Conservation (phyloP, 2,329 filamentous ascomycete genomes). For the Stagonosporopsis cucurbitacearum region DNA sequence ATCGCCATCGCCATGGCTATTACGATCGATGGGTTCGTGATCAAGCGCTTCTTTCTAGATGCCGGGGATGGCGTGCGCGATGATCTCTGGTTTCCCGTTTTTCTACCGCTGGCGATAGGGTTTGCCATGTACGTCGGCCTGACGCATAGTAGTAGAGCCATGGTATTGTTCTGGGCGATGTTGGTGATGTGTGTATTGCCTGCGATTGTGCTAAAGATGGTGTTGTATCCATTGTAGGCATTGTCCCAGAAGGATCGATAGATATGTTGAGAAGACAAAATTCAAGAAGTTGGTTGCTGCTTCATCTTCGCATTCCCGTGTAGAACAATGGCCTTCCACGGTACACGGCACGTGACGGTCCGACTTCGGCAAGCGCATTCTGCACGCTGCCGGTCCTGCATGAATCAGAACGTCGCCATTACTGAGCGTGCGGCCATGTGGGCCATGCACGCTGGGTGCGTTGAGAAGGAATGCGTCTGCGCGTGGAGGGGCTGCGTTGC, state of each 20-base stretch:
- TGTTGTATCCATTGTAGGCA: not conserved
- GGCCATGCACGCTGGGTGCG: not conserved
- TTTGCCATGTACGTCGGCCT: slow-evolving; percentile 11
- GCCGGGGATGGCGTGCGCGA: not conserved
- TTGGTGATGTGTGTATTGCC: slow-evolving; percentile 5
- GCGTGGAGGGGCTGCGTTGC: slow-evolving; percentile 2
- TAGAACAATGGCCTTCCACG: not conserved
- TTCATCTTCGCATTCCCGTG: not conserved
- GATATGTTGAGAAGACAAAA: not conserved
- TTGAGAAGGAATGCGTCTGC: slow-evolving; percentile 4
- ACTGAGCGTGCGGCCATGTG: not conserved
- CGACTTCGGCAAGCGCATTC: slow-evolving; percentile 3
- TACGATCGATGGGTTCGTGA: not conserved
- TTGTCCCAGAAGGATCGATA: not conserved
- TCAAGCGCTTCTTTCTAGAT: not conserved
- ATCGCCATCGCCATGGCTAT: not conserved
- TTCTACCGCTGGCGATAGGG: not conserved
- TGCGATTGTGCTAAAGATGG: not conserved
- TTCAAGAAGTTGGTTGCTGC: not conserved
- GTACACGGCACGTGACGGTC: slow-evolving; percentile 7
- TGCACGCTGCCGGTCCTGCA: not conserved
- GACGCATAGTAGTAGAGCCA: slow-evolving; percentile 1
- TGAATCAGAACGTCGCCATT: slow-evolving; percentile 8
- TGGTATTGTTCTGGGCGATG: slow-evolving; percentile 6
- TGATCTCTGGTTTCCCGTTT: not conserved